Evolutionary conservation across 177 flowering plant genomes (phyloP), one percentile per base, ranked within the genome.

Genomic region (Vitis hybrid): DNA sequence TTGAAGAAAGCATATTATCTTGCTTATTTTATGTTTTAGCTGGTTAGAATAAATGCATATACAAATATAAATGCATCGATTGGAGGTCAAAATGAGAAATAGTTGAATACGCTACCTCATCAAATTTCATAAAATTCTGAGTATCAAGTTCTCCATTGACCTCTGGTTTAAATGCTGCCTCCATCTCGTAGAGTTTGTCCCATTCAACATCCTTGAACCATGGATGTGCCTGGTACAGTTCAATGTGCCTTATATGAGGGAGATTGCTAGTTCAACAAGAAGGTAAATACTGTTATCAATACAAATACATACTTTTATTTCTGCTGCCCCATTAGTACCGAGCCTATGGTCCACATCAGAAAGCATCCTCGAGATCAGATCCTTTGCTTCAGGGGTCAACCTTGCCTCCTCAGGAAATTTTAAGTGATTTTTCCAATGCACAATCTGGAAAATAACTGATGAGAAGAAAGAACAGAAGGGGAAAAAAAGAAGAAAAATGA

Each of bases 141-240:
- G 99, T 95, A 72, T 95, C 99, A 21, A 95, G 90, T 70, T 90
- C 99, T 58, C 90, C 99, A 66, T 88, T 84, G 73, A 95, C 87
- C 77, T 88, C 89, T 19, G 99, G 99, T 74, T 88, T 95, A 69
- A 89, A 95, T 48, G 99, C 99, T 62, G 98, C 98, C 26, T 93
- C 96, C 83, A 74, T 83, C 67, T 89, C 91, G 74, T 95, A 95
- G 49, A 95, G 88, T 64, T 67, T 89, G 79, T 90, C 97, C 99
- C 99, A 95, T 2, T 56, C 75, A 58, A 85, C 62, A 74, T 83
- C 97, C 86, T 79, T 87, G 81, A 95, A 95, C 99, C 99, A 95
- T 65, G 98, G 94, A 82, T 95, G 99, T 74, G 87, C 89, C 99
- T 95, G 85, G 69, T 56, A 16, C 56, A 74, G 26, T 63, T 53